Base-by-base conservation (phyloP, 2,329 filamentous ascomycete species). In the Hymenoscyphus occultus region DNA sequence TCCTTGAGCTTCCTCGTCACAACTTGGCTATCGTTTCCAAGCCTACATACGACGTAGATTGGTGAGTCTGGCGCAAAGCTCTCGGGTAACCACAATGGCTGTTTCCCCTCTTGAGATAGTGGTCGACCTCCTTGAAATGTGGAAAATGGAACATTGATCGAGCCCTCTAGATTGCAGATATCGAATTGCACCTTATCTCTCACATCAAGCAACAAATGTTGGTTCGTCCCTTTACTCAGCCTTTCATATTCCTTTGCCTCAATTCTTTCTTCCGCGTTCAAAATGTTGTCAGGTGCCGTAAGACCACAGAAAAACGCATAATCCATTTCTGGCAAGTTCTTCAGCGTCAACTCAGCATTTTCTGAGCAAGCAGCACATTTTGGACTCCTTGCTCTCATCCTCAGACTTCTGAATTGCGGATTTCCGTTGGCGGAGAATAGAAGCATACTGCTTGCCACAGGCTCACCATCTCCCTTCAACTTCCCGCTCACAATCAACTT, bases 251-350 rank as follows among this genome's bases (percentile, higher is more conserved):
- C 83, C 0, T 77, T 72, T 0, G 87, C 87, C 0, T 86, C 84
- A 40, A 97, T 82, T 9, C 93, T 84, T 70, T 95, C 90, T 0
- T 87, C 81, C 0, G 86, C 78, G 5, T 72, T 74, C 0, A 97
- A 81, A 2, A 90, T 68, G 10, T 80, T 78, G 19, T 89, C 79
- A 0, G 86, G 83, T 74, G 64, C 68, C 1, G 78, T 76, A 0
- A 86, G 82, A 4, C 93, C 93, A 74, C 94, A 98, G 74, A 98
- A 97, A 61, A 89, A 86, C 0, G 90, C 83, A 74, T 98, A 98
- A 74, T 97, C 92, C 58, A 93, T 80, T 5, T 82, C 83, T 22
- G 77, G 79, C 61, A 97, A 78, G 7, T 82, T 84, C 12, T 88
- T 81, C 7, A 86, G 74, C 0, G 88, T 89, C 12, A 97, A 81